Base-by-base conservation (phyloP, 768 basidiomycete species). In the Amanita brunnescens region DNA sequence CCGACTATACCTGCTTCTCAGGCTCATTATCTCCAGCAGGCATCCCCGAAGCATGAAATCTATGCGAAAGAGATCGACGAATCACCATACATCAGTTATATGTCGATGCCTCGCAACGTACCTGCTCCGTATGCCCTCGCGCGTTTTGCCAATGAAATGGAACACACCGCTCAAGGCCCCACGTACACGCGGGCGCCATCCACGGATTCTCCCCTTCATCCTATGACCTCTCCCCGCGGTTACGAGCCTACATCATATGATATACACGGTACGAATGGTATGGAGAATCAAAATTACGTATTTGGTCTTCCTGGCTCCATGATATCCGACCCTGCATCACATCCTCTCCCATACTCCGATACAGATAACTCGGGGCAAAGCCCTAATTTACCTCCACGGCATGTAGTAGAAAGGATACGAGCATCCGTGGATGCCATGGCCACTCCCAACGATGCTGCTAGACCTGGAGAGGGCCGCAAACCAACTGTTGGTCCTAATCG, bases 371-470 rank as follows among this genome's bases (percentile, higher is more conserved):
- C 26, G 49, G 49, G 41, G 14, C 18, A 20, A 21, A 44, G 41
- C 24, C 33, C 50, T 10, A 42, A 37, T 37, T 26, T 51, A 14
- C 50, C 50, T 16, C 50, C 50, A 14, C 41, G 43, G 12, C 50
- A 44, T 44, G 32, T 32, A 16, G 50, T 51, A 18, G 50, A 51
- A 44, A 41, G 39, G 35, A 43, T 51, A 13, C 50, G 44, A 18
- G 50, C 41, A 16, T 51, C 50, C 18, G 42, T 51, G 14, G n/a
- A 51, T 41, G 41, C 40, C 8, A 24, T 51, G 5, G 23, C 50
- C 13, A 44, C 26, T 26, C 50, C 50, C 7, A 32, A 20, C 13
- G 50, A 51, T 14, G 24, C 23, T 29, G 41, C 44, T 23, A 44
- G 43, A 20, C 50, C 41, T n/a, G 40, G 29, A 12, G 41, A 44